phyloP scores from a whole-genome alignment of 1,284 basidiomycete genomes.

The Pseudozyma sp. region DNA sequence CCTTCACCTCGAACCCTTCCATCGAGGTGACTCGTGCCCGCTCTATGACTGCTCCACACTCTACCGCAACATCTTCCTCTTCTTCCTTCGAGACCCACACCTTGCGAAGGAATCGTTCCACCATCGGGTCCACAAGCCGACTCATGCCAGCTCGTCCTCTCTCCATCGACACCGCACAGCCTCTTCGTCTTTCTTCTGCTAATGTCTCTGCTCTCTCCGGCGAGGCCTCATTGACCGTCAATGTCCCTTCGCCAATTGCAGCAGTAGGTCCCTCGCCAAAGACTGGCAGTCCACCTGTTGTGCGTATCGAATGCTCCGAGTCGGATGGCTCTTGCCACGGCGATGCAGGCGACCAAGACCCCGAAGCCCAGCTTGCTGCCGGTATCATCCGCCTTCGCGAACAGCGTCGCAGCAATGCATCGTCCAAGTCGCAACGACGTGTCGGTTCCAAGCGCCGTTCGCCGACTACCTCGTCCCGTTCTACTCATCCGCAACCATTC shows the following conservation, averaged over 20 bases:
- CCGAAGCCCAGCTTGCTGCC: constrained; percentile 57
- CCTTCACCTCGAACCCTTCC: background rate
- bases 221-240: constrained; percentile 6
- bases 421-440: background rate
- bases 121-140: constrained; percentile 13
- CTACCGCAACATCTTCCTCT: constrained; percentile 5
- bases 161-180: constrained; percentile 52
- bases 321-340: constrained; percentile 62
- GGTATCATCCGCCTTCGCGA: constrained; percentile 48
- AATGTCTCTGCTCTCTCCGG: constrained; percentile 21
- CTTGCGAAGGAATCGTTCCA: constrained; percentile 23
- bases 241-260: constrained; percentile 14
- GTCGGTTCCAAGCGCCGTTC: constrained; percentile 15
- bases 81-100: constrained; percentile 12
- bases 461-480: background rate
- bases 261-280: constrained; percentile 18
- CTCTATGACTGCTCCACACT: constrained; percentile 27
- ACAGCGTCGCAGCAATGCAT: constrained; percentile 12
- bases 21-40: constrained; percentile 29
- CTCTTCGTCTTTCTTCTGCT: constrained; percentile 37
- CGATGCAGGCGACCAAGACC: constrained; percentile 58
- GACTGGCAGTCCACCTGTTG: constrained; percentile 21
- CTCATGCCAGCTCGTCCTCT: constrained; percentile 49
- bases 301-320: constrained; percentile 49
- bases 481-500: constrained; percentile 4